Base-by-base conservation (phyloP, 345 rosid species). In the Acer negundo region DNA sequence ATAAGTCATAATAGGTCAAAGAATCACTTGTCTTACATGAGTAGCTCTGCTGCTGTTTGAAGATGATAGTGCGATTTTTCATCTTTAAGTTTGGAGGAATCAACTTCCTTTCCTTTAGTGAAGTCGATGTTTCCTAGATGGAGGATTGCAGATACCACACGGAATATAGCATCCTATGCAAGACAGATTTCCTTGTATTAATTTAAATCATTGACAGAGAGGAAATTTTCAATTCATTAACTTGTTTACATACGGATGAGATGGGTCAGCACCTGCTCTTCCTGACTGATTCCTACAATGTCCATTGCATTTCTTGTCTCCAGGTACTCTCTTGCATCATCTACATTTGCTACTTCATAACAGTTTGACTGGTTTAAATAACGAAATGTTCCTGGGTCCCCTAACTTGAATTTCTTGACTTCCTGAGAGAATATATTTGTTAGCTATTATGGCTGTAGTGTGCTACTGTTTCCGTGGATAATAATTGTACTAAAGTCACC, bases 251-350 rank as follows among this genome's bases (percentile, higher is more conserved):
- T 6, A 47, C 2, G 28, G 26, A 62, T 61, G 62, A 12, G 6
- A 44, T 40, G 11, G 23, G 10, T 70, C 47, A 74, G n/a, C 35
- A 90, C 93, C 96, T 91, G 96, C 70, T 89, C 84, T 73, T 89
- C 84, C 75, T 78, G 87, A 75, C 80, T 85, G 79, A 92, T 89
- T 8, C 94, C 94, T n/a, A 92, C 91, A 75, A 92, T 85, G 77
- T 90, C 93, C 97, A 90, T 92, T 12, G 97, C 97, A 79, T 87
- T 90, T 84, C 90, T 89, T 20, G 94, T 92, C 78, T 85, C 97
- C 75, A 90, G 38, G 75, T 92, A 92, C 84, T 92, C 94, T 55
- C 87, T 87, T 66, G 94, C 87, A 77, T 92, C 94, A 84, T 90
- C 90, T 66, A 92, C 88, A 68, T 84, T 88, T n/a, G 90, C 86